These are phyloP conservation scores for Nicotiana knightiana DNA, from an alignment of 257 asterid species.

Conservation along the genomic window DNA sequence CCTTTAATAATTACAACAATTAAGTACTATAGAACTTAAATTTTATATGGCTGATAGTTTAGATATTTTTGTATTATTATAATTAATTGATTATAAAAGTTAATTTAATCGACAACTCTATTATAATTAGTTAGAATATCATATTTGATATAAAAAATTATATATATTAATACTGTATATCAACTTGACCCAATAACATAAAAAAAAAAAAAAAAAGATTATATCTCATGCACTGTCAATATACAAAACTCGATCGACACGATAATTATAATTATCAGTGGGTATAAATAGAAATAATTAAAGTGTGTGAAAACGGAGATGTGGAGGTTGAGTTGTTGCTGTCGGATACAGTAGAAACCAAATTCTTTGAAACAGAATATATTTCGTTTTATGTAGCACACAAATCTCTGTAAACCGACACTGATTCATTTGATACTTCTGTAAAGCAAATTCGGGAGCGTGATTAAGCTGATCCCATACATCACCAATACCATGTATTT, in stretches of 20 bases:
- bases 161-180: not conserved
- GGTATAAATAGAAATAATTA: not conserved
- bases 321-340: not conserved
- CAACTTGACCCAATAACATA: not conserved
- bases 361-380: not conserved
- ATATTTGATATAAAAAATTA: not conserved
- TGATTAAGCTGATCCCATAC: not conserved
- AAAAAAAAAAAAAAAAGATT: too few relatives aligned
- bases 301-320: not conserved
- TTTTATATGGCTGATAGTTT: too few relatives aligned
- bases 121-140: not conserved
- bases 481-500: not conserved
- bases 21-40: not conserved
- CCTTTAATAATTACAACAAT: not conserved
- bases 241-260: not conserved
- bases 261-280: not conserved
- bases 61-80: too few relatives aligned
- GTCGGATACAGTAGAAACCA: not conserved
- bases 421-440: too few relatives aligned
- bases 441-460: not conserved
- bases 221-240: too few relatives aligned
- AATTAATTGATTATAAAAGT: too few relatives aligned
- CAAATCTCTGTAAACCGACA: too few relatives aligned
- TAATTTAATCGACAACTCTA: not conserved
- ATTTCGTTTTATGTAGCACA: not conserved